Evolutionary conservation across 306 rosid species (phyloP).

Genomic region (Pueraria montana): DNA sequence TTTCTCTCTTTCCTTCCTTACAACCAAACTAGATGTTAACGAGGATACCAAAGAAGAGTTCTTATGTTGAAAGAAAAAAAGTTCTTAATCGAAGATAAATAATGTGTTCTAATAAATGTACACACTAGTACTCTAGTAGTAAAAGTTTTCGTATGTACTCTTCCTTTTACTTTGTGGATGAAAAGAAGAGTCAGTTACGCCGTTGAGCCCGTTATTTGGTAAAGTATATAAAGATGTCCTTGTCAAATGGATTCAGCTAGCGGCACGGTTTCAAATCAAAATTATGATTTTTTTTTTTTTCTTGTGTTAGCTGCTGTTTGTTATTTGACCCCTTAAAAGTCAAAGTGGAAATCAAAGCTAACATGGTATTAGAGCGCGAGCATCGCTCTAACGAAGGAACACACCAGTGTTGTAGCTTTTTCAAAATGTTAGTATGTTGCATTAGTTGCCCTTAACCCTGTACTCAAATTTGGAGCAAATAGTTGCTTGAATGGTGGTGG

Average conservation of each 20-base stretch:
- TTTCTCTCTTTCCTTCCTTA: no score
- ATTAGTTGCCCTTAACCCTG: slow-evolving; percentile 22
- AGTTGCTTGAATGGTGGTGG: slow-evolving; percentile 53
- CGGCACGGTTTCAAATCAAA: slow-evolving; percentile 38
- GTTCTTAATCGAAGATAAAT: neutral
- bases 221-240: neutral
- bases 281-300: slow-evolving; percentile 29
- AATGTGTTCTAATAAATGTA: neutral
- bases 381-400: neutral
- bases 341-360: slow-evolving; percentile 23
- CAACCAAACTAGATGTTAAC: no score
- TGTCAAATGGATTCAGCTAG: slow-evolving; percentile 43
- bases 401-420: neutral
- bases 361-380: neutral
- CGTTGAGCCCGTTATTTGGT: slow-evolving; percentile 51
- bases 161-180: slow-evolving; percentile 2
- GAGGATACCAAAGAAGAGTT: no score
- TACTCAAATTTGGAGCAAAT: slow-evolving; percentile 40
- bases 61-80: no score
- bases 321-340: slow-evolving; percentile 16
- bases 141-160: neutral
- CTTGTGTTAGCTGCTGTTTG: neutral
- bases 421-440: neutral
- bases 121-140: neutral
- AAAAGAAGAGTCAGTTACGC: slow-evolving; percentile 47